Evolutionary conservation across 2,329 filamentous ascomycete species (phyloP), one percentile per base, ranked within the genome.

Genomic region (Corinectria fuckeliana): DNA sequence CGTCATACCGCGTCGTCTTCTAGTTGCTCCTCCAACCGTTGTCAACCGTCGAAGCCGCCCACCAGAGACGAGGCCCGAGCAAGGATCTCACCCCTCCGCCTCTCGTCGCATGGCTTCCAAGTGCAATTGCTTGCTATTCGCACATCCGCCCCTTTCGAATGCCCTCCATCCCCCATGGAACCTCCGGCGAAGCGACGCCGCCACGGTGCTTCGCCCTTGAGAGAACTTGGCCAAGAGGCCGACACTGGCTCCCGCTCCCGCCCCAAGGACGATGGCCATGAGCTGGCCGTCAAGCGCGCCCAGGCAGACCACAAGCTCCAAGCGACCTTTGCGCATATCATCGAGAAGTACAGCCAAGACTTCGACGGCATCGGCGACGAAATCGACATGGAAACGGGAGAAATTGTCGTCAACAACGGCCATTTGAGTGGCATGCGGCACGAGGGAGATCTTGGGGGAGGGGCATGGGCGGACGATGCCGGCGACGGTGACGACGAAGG

Each of bases 381-480:
- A 77, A 93, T 98, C 69, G 92, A 98, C 74, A 81, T 97, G 56
- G 81, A 82, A 49, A 94, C 91, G 0, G 93, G 92, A 53, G 82
- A 91, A 58, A 88, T 98, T 45, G 83, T 96, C n/a, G 88, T 97
- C 56, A 85, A 98, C 75, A 95, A 97, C 80, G 94, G 95, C 0
- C 95, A 98, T 77, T 74, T 97, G 51, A 74, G 84, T 50, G 71
- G 72, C 74, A 85, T 70, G 87, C 92, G 82, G 70, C 78, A 71
- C 74, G 85, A 76, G 82, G 89, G 72, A 76, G 78, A 80, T 42
- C 72, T 76, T 13, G 77, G 83, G 64, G 63, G 61, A 18, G 38
- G 62, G 34, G 32, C 32, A 8, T 69, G 56, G 64, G 54, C 56
- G 6, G 65, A 44, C 30, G 66, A 69, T 30, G 69, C 66, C 3